A percentile compares a stretch with the other conserved stretches of the same genome.
phyloP scores from a whole-genome alignment of 1,284 basidiomycete species.

The Leccinum pallidistipes region DNA sequence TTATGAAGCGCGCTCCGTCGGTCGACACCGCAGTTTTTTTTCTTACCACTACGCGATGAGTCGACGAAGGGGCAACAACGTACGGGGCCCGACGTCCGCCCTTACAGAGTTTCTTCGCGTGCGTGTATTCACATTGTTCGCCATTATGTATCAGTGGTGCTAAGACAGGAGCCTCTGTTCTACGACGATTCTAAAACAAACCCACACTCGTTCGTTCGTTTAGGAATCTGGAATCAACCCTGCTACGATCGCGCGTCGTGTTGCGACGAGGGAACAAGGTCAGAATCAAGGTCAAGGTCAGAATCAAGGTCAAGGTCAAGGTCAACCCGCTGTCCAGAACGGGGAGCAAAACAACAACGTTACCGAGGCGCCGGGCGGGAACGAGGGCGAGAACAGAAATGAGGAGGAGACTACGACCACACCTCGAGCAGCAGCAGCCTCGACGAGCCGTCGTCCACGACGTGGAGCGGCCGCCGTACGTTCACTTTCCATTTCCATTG shows the following conservation, averaged over 20 bases:
- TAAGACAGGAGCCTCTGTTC: not conserved
- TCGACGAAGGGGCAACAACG: slow-evolving; percentile 51
- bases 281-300: too few relatives aligned
- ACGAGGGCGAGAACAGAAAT: slow-evolving; percentile 5
- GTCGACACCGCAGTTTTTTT: not conserved
- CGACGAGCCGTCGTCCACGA: slow-evolving; percentile 14
- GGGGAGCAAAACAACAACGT: slow-evolving; percentile 37
- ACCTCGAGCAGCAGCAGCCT: slow-evolving; percentile 3
- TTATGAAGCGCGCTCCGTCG: slow-evolving; percentile 10
- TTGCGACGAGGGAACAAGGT: slow-evolving; percentile 39
- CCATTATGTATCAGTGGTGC: not conserved
- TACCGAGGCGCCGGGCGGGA: slow-evolving; percentile 17
- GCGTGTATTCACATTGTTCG: slow-evolving; percentile 38
- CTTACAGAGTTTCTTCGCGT: slow-evolving; percentile 91
- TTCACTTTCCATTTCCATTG: not conserved
- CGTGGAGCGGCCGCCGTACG: slow-evolving; percentile 8
- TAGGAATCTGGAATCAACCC: slow-evolving; percentile 82
- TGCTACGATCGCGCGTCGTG: slow-evolving; percentile 62
- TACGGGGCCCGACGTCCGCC: slow-evolving; percentile 89
- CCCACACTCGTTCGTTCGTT: not conserved
- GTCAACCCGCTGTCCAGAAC: slow-evolving; percentile 34
- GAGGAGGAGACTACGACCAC: not conserved
- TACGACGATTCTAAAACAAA: not conserved
- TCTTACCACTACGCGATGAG: slow-evolving; percentile 20
- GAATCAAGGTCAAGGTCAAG: slow-evolving; percentile 21